These are phyloP conservation scores for Aspergillus aculeatus DNA, from an alignment of 2,329 filamentous ascomycete species.

Conservation along the genomic window DNA sequence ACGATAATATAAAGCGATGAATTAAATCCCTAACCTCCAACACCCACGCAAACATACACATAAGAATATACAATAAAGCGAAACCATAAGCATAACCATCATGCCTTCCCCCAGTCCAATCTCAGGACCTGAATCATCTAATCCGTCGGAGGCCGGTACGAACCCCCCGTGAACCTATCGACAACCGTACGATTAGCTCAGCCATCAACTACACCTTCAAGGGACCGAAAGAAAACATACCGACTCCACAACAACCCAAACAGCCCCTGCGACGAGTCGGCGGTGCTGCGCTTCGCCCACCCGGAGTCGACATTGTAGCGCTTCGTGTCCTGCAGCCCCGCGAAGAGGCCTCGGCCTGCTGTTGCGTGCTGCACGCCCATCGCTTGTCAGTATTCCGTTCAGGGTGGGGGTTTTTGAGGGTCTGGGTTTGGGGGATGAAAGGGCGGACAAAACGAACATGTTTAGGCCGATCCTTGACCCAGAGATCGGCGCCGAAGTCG, in stretches of 20 bases:
- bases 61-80: no score
- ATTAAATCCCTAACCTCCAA: not conserved
- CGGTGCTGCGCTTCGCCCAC: conserved; percentile 33
- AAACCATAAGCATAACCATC: no score
- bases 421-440: no score
- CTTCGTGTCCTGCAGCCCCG: conserved; percentile 39
- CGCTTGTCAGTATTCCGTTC: not conserved
- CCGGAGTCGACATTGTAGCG: conserved; percentile 39
- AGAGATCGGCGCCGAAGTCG: conserved; percentile 38
- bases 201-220: not conserved
- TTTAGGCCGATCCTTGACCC: conserved; percentile 26
- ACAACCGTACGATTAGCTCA: not conserved
- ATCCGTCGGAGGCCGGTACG: conserved; percentile 3
- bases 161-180: not conserved
- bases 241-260: conserved; percentile 20
- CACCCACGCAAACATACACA: not conserved
- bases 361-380: conserved; percentile 27
- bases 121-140: not conserved
- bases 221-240: conserved; percentile 23
- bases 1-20: not conserved
- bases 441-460: conserved; percentile 20
- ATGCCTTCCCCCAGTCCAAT: not conserved
- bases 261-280: conserved; percentile 14
- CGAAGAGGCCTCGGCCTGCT: conserved; percentile 38
- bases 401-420: no score